Evolutionary conservation across 306 rosid genomes (phyloP).

Genomic region (Fragaria nilgerrensis): DNA sequence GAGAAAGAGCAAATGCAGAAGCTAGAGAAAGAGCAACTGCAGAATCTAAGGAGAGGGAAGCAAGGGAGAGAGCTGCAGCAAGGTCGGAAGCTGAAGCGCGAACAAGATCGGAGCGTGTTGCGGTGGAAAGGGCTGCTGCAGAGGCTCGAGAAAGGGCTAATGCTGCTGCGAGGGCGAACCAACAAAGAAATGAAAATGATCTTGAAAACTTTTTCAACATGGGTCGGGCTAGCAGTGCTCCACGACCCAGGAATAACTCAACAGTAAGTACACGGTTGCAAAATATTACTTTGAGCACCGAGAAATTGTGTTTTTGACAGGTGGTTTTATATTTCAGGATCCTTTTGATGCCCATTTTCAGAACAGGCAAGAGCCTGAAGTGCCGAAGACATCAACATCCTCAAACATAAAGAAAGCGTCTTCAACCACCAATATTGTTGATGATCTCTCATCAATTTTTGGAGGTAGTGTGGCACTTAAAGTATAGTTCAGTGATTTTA

Average conservation of each 20-base stretch:
- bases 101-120: conserved; percentile 71
- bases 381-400: conserved; percentile 54
- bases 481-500: conserved; percentile 17
- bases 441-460: conserved; percentile 89
- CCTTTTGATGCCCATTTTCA: conserved; percentile 62
- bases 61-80: conserved; percentile 36
- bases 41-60: conserved; percentile 44
- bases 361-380: conserved; percentile 50
- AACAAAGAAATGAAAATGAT: conserved; percentile 74
- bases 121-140: conserved; percentile 79
- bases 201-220: conserved; percentile 74
- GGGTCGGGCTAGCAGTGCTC: conserved; percentile 83
- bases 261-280: conserved; percentile 52
- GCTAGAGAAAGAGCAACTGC: conserved; percentile 64
- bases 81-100: conserved; percentile 71
- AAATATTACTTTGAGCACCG: conserved; percentile 16
- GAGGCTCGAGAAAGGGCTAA: conserved; percentile 89
- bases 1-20: conserved; percentile 65
- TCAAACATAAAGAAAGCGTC: conserved; percentile 70
- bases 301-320: conserved; percentile 22
- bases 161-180: conserved; percentile 72
- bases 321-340: conserved; percentile 35
- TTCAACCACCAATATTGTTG: conserved; percentile 76
- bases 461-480: conserved; percentile 55
- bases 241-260: conserved; percentile 80